A percentile compares a stretch with the other conserved stretches of the same genome.
Conservation (phyloP, 768 basidiomycete species). For the Mycena haematopus region DNA sequence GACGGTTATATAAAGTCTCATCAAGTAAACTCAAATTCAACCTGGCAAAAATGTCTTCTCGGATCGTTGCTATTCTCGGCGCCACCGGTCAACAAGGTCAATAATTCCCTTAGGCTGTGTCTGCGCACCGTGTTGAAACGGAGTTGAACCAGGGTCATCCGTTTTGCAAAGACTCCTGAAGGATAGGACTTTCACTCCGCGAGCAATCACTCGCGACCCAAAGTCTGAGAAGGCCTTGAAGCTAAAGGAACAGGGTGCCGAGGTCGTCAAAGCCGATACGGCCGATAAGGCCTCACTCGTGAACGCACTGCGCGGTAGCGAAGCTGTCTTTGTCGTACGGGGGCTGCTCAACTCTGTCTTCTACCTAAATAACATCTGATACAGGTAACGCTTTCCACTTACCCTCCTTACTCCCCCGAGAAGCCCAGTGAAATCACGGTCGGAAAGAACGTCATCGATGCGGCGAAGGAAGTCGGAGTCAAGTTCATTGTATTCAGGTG, state of each 20-base stretch:
- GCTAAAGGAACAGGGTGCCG: neutral
- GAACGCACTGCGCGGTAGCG: neutral
- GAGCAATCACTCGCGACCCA: neutral
- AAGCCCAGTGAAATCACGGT: neutral
- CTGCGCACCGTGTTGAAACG: neutral
- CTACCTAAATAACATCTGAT: neutral
- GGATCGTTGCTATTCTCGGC: too few species aligned
- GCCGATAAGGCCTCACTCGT: neutral
- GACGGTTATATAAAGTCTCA: too few species aligned
- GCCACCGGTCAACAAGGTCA: too few species aligned
- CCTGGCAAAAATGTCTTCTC: too few species aligned
- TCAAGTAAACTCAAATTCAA: too few species aligned
- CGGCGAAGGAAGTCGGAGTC: neutral
- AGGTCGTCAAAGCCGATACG: neutral
- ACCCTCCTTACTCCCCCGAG: neutral
- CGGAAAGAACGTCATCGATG: neutral
- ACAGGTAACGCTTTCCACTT: neutral
- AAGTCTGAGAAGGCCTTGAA: neutral
- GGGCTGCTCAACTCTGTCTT: neutral
- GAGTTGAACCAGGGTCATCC: neutral
- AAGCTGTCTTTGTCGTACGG: neutral
- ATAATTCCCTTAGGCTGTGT: too few species aligned
- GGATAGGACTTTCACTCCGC: neutral
- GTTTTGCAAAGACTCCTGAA: neutral
- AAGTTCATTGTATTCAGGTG: constrained; percentile 1